These are phyloP conservation scores for Annulohypoxylon maeteangense DNA, from an alignment of 495 filamentous ascomycete species.

Conservation along the genomic window DNA sequence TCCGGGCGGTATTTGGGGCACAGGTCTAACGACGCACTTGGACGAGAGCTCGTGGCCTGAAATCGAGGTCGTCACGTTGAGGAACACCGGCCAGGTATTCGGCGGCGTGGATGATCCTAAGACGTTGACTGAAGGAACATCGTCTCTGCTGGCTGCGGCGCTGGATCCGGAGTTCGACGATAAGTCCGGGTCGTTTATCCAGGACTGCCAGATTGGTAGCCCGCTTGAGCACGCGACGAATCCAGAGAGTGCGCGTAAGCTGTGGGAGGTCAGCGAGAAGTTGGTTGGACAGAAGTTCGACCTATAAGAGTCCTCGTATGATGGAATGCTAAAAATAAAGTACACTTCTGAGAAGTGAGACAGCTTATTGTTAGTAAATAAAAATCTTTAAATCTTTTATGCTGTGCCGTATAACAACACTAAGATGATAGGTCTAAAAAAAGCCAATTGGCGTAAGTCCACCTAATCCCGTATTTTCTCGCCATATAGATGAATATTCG, in stretches of 20 bases:
- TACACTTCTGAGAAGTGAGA: background rate
- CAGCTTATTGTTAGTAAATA: background rate
- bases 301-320: background rate
- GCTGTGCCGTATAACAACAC: background rate
- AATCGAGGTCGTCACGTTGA: slow-evolving; percentile 41
- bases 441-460: background rate
- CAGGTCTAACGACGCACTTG: slow-evolving; percentile 44
- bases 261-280: slow-evolving; percentile 57
- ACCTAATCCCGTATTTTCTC: background rate
- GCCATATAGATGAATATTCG: background rate
- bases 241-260: slow-evolving; percentile 49
- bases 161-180: slow-evolving; percentile 38
- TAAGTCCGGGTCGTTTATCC: slow-evolving; percentile 44
- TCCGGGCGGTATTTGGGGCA: slow-evolving; percentile 54
- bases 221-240: slow-evolving; percentile 49
- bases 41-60: slow-evolving; percentile 27
- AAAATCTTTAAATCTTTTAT: background rate
- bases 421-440: background rate
- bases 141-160: slow-evolving; percentile 36
- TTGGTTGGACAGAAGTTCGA: slow-evolving; percentile 52
- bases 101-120: background rate
- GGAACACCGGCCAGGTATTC: slow-evolving; percentile 44
- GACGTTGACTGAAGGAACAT: slow-evolving; percentile 11
- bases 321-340: background rate
- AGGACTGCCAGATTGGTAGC: slow-evolving; percentile 47